Evolutionary conservation across 768 basidiomycete species (phyloP).

Genomic region (Mycena olivaceomarginata): DNA sequence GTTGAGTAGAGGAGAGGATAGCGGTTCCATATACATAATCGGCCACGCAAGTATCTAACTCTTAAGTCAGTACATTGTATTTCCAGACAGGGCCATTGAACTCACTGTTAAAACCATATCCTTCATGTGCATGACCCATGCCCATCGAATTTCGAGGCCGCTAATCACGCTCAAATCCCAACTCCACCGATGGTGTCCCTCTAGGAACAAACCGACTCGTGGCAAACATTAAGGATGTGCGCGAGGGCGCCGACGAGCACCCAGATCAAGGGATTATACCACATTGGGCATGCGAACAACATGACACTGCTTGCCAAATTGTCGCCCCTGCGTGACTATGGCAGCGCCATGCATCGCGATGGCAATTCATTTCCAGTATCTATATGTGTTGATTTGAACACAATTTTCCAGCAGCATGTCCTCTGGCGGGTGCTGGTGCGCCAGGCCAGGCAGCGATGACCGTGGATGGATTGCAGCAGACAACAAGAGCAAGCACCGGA

Average conservation of each 20-base stretch:
- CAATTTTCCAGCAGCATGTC: too few species aligned
- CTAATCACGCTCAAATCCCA: slow-evolving; percentile 15
- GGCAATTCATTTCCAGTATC: too few species aligned
- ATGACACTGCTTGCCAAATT: too few species aligned
- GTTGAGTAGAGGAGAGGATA: slow-evolving; percentile 27
- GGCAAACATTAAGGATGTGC: slow-evolving; percentile 4
- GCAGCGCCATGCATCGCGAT: too few species aligned
- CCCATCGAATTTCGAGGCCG: slow-evolving; percentile 4
- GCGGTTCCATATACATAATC: slow-evolving; percentile 24
- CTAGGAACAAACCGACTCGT: not conserved
- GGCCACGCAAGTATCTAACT: slow-evolving; percentile 17
- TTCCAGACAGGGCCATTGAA: not conserved
- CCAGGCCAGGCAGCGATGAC: too few species aligned
- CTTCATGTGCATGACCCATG: slow-evolving; percentile 13
- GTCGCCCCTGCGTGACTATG: too few species aligned
- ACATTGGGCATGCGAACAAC: too few species aligned
- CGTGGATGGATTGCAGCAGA: too few species aligned
- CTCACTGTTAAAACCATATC: slow-evolving; percentile 8
- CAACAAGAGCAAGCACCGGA: too few species aligned
- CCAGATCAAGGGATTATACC: slow-evolving; percentile 14
- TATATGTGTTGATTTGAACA: too few species aligned
- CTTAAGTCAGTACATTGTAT: not conserved
- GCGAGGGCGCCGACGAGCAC: not conserved
- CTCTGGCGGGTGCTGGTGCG: too few species aligned
- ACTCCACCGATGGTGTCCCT: slow-evolving; percentile 13